Percentiles rank a stretch among this genome's conserved stretches.
phyloP scores from a whole-genome alignment of 129 eudicot genomes.

The Ambrosia trifida region DNA sequence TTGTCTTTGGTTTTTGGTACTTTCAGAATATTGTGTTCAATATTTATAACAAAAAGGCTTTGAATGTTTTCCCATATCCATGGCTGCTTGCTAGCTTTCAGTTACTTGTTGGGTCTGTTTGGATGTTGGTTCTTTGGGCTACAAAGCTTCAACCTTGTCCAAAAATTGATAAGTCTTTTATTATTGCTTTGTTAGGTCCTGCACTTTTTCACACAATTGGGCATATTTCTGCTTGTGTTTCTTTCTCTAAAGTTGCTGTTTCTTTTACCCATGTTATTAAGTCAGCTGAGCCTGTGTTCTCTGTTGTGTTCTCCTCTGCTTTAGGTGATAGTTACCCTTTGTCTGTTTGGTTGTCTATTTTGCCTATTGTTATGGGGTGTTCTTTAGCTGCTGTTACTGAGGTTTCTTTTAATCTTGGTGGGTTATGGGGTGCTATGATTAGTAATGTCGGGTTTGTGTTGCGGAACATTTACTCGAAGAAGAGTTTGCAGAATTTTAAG shows the following conservation, averaged over 20 bases:
- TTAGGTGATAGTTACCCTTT: conserved; percentile 79
- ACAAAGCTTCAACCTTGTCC: conserved; percentile 76
- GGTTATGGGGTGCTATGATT: conserved; percentile 94
- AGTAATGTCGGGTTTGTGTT: conserved; percentile 95
- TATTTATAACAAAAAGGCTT: conserved; percentile 74
- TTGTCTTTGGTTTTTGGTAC: conserved; percentile 90
- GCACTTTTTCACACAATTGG: conserved; percentile 95
- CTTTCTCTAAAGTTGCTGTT: conserved; percentile 97
- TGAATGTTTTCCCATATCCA: conserved; percentile 86
- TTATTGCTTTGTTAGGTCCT: conserved; percentile 86
- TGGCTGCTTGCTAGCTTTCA: conserved; percentile 94
- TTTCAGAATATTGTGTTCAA: conserved; percentile 91
- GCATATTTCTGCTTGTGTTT: conserved; percentile 97
- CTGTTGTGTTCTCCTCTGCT: conserved; percentile 78
- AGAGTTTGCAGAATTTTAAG: conserved; percentile 80
- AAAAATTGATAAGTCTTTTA: conserved; percentile 62
- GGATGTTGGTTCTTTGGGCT: conserved; percentile 83
- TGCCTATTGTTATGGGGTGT: conserved; percentile 92
- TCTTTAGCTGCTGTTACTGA: conserved; percentile 95
- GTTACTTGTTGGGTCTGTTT: conserved; percentile 74
- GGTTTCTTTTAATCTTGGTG: conserved; percentile 90
- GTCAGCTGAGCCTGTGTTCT: conserved; percentile 90
- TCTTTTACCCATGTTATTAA: conserved; percentile 97
- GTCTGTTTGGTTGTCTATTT: conserved; percentile 79
- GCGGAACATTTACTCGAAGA: conserved; percentile 87